Evolutionary conservation across 805 yeast genomes (phyloP).

Genomic region (Saccharomycodes ludwigii): DNA sequence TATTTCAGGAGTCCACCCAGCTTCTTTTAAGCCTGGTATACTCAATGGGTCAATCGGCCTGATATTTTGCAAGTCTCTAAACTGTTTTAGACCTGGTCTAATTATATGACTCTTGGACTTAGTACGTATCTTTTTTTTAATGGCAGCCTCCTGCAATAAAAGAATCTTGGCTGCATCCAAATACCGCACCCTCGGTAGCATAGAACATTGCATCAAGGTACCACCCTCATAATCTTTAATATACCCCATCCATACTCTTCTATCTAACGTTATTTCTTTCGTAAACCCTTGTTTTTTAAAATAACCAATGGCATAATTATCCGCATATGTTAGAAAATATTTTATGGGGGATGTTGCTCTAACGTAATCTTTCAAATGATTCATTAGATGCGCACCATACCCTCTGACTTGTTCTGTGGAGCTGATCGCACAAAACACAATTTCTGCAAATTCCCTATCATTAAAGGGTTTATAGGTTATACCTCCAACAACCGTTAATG

Average conservation of each 20-base stretch:
- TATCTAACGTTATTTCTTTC: constrained; percentile 80
- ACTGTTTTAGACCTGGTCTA: constrained; percentile 68
- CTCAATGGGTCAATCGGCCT: constrained; percentile 62
- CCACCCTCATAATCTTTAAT: constrained; percentile 99
- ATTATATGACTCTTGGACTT: constrained; percentile 71
- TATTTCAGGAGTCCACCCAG: constrained; percentile 98
- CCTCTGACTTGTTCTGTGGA: constrained; percentile 97
- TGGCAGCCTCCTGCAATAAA: constrained; percentile 82
- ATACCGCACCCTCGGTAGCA: constrained; percentile 82
- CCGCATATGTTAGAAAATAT: constrained; percentile 91
- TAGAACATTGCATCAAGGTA: constrained; percentile 92
- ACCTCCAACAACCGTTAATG: constrained; percentile 94
- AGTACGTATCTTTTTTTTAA: constrained; percentile 68
- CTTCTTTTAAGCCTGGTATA: constrained; percentile 84
- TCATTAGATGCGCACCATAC: constrained; percentile 97
- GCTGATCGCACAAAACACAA: constrained; percentile 95
- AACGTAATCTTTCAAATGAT: constrained; percentile 92
- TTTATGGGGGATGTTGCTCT: constrained; percentile 74
- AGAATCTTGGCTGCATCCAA: constrained; percentile 80
- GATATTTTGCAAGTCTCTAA: constrained; percentile 36
- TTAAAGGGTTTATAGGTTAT: constrained; percentile 93
- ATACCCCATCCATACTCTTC: constrained; percentile 92
- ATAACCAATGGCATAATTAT: constrained; percentile 96
- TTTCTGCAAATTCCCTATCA: constrained; percentile 85
- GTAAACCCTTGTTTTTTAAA: constrained; percentile 98